Conservation (phyloP, 345 rosid species). For the Brassica juncea region DNA sequence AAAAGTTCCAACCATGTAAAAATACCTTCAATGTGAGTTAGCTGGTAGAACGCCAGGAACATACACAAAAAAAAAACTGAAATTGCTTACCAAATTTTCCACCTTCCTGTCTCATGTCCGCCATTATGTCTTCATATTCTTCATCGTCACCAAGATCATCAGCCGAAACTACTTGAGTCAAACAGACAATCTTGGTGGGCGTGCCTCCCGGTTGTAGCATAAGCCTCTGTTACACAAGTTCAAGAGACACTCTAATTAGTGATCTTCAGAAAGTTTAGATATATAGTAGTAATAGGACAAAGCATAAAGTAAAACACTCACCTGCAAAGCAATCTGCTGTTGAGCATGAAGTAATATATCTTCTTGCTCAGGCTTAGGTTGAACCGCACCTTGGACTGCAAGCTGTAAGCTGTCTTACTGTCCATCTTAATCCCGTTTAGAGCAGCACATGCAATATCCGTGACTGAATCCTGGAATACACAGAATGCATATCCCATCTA, state of each 20-base stretch:
- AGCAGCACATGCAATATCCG: slow-evolving; percentile 94
- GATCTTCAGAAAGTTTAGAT: neutral
- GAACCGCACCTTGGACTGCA: slow-evolving; percentile 84
- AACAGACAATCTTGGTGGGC: slow-evolving; percentile 82
- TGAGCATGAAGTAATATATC: slow-evolving; percentile 49
- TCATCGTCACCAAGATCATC: slow-evolving; percentile 84
- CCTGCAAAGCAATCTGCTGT: neutral
- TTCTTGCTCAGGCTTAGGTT: slow-evolving; percentile 96
- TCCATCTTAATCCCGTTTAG: slow-evolving; percentile 97
- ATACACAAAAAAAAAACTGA: slow-evolving; percentile 45
- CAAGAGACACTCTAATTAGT: neutral
- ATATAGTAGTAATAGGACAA: neutral
- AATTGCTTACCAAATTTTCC: slow-evolving; percentile 65
- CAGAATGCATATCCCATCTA: slow-evolving; percentile 96
- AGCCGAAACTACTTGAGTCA: slow-evolving; percentile 77
- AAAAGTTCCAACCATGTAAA: slow-evolving; percentile 21
- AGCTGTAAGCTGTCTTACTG: slow-evolving; percentile 89
- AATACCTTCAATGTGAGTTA: slow-evolving; percentile 3
- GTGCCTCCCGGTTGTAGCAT: slow-evolving; percentile 73
- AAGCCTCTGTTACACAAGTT: slow-evolving; percentile 56
- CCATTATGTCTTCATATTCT: slow-evolving; percentile 91
- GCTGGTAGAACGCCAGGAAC: slow-evolving; percentile 48
- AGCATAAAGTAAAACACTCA: neutral
- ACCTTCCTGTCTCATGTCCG: slow-evolving; percentile 88
- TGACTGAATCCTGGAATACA: slow-evolving; percentile 91